phyloP scores from a whole-genome alignment of 805 yeast genomes.

The Trichomonascus vanleenenianus region DNA sequence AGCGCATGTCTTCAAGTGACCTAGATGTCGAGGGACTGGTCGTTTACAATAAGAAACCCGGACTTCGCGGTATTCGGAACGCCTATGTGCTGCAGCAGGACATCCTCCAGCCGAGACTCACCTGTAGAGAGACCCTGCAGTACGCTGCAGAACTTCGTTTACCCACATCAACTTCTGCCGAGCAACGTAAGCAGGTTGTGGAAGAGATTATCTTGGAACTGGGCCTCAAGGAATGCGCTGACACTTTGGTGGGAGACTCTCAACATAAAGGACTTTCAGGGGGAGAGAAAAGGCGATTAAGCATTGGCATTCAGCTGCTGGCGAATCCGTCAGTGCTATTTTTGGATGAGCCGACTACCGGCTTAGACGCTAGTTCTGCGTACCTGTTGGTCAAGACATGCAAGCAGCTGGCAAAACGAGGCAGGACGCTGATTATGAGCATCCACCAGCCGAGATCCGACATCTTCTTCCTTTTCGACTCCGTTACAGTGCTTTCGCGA shows the following conservation, averaged over 20 bases:
- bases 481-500: conserved; percentile 59
- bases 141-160: conserved; percentile 68
- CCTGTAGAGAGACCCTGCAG: conserved; percentile 61
- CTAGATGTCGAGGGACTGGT: conserved; percentile 23
- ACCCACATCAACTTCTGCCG: conserved; percentile 37
- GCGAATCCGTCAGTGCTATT: conserved; percentile 71
- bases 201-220: conserved; percentile 54
- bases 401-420: conserved; percentile 46
- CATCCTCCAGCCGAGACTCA: conserved; percentile 58
- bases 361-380: conserved; percentile 75
- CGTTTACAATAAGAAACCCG: conserved; percentile 22
- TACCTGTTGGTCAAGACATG: conserved; percentile 53
- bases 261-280: conserved; percentile 63
- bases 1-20: conserved; percentile 20
- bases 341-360: conserved; percentile 85
- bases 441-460: conserved; percentile 84
- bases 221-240: conserved; percentile 56
- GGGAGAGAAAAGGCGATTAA: conserved; percentile 73
- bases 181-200: conserved; percentile 43
- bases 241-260: conserved; percentile 49
- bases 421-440: conserved; percentile 66
- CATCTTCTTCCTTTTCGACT: conserved; percentile 60
- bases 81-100: conserved; percentile 78
- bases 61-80: conserved; percentile 28
- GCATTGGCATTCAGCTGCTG: conserved; percentile 70